phyloP scores from a whole-genome alignment of 306 rosid genomes.

The Boehmeria nivea region DNA sequence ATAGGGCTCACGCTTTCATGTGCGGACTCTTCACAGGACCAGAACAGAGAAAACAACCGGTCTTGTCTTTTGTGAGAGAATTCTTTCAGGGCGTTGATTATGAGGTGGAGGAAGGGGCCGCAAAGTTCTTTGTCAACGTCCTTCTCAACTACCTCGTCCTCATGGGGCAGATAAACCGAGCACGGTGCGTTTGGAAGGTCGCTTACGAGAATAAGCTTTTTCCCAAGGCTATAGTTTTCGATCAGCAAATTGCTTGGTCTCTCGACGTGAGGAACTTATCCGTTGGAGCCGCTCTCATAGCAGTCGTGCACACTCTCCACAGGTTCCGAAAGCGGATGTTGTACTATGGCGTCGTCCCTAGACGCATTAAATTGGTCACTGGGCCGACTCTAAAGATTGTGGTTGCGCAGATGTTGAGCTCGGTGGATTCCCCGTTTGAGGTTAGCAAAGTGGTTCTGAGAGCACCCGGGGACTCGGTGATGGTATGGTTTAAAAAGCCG shows the following conservation, averaged over 20 bases:
- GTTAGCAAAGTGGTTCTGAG: conserved; percentile 92
- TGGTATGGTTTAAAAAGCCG: conserved; percentile 98
- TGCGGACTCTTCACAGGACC: conserved; percentile 90
- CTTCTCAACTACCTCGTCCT: conserved; percentile 93
- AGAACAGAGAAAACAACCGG: conserved; percentile 78
- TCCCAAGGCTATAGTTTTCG: conserved; percentile 90
- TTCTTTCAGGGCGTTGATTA: conserved; percentile 86
- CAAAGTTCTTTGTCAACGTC: conserved; percentile 84
- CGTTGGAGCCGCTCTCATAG: conserved; percentile 84
- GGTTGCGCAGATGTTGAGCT: conserved; percentile 73
- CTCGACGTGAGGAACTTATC: conserved; percentile 93
- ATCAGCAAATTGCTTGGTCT: conserved; percentile 98
- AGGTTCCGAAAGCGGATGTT: conserved; percentile 95
- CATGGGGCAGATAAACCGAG: conserved; percentile 93
- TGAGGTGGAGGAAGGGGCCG: conserved; percentile 91
- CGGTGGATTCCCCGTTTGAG: conserved; percentile 94
- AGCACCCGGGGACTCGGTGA: conserved; percentile 86
- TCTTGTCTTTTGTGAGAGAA: conserved; percentile 75
- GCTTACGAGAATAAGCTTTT: conserved; percentile 94
- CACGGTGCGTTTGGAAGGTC: conserved; percentile 91
- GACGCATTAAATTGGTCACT: conserved; percentile 86
- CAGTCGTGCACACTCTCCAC: conserved; percentile 88
- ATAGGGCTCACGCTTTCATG: conserved; percentile 78
- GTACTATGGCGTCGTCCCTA: conserved; percentile 75
- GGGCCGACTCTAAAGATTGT: conserved; percentile 91